These are phyloP conservation scores for Ceratobasidium sp. DNA, from an alignment of 1,284 basidiomycete species.

Conservation along the genomic window DNA sequence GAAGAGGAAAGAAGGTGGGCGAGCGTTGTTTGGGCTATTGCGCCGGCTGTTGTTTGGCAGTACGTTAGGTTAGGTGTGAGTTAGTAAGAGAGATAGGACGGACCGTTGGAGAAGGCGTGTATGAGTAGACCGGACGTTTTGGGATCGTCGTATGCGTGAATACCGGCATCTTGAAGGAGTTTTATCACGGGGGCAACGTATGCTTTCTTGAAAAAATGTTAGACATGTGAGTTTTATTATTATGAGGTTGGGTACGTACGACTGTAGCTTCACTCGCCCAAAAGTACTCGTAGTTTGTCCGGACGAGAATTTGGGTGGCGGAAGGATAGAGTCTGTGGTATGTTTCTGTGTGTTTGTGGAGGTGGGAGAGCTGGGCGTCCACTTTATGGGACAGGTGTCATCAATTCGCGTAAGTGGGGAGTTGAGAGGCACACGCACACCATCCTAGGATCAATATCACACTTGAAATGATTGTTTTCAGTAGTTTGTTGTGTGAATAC, in stretches of 20 bases:
- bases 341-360: slow-evolving; percentile 29
- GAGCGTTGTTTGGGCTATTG: slow-evolving; percentile 19
- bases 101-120: slow-evolving; percentile 33
- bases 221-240: too few relatives aligned
- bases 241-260: too few relatives aligned
- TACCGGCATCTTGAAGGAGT: slow-evolving; percentile 32
- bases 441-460: slow-evolving; percentile 34
- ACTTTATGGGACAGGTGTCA: not conserved
- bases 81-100: not conserved
- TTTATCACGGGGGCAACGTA: slow-evolving; percentile 22
- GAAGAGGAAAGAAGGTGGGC: slow-evolving; percentile 7
- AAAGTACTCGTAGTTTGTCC: not conserved
- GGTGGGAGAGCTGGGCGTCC: slow-evolving; percentile 17
- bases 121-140: slow-evolving; percentile 27
- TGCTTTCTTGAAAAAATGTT: not conserved
- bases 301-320: slow-evolving; percentile 35
- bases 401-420: not conserved
- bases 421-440: slow-evolving; percentile 1
- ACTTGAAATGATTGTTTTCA: not conserved
- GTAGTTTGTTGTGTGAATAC: not conserved
- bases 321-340: slow-evolving; percentile 28
- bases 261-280: slow-evolving; percentile 2
- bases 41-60: slow-evolving; percentile 1
- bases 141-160: slow-evolving; percentile 10
- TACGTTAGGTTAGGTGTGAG: not conserved